phyloP scores from a whole-genome alignment of 164 flowering plant species.

The Tetracentron sinense region DNA sequence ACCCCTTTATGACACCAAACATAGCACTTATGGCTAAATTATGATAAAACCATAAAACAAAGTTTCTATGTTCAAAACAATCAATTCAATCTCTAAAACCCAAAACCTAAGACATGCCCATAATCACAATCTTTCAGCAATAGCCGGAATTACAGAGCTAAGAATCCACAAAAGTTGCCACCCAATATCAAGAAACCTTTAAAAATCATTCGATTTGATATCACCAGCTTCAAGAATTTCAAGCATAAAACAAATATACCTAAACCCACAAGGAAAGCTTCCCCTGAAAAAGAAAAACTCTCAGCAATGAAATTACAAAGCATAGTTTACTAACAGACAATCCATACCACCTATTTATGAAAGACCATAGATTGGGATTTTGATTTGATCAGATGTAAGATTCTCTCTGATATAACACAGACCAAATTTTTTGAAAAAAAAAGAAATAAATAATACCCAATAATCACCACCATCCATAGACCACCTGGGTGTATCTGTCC shows the following conservation, averaged over 20 bases:
- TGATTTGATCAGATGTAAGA: slow-evolving; percentile 9
- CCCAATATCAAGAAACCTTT: background rate
- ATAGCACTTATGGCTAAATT: background rate
- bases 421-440: background rate
- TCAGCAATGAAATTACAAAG: background rate
- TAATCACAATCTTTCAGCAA: background rate
- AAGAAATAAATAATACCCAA: slow-evolving; percentile 7
- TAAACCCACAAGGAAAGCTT: background rate
- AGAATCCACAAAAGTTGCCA: background rate
- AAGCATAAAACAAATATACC: background rate
- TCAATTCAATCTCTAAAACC: background rate
- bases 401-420: background rate
- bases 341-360: slow-evolving; percentile 1
- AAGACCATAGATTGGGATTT: slow-evolving; percentile 7
- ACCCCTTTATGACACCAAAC: background rate
- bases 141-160: background rate
- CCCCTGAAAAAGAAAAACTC: background rate
- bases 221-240: background rate
- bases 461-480: slow-evolving; percentile 64
- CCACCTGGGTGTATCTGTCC: slow-evolving; percentile 45
- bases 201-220: background rate
- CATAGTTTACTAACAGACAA: background rate
- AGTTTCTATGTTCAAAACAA: background rate
- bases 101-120: background rate
- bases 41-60: background rate